A percentile compares a stretch with the other conserved stretches of the same genome.
Conservation (phyloP, 805 yeast genomes). For the Cyberlindnera euphorbiae region DNA sequence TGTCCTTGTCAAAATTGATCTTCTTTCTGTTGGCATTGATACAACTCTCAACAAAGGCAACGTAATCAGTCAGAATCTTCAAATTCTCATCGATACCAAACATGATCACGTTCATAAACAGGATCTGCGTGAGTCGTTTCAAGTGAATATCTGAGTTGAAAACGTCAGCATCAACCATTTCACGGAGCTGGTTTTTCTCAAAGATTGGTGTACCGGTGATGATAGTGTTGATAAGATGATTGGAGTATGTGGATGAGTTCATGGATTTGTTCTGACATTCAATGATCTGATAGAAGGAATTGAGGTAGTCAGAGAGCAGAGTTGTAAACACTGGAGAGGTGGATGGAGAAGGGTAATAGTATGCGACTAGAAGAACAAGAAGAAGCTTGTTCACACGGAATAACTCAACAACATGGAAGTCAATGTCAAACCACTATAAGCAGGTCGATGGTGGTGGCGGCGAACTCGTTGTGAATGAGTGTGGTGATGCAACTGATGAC, state of each 20-base stretch:
- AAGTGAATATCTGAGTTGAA: conserved; percentile 24
- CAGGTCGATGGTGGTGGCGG: background rate
- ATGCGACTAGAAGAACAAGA: conserved; percentile 13
- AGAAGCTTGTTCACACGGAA: conserved; percentile 19
- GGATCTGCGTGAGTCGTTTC: conserved; percentile 17
- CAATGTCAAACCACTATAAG: conserved; percentile 15
- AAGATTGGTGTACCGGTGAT: conserved; percentile 15
- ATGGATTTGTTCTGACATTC: conserved; percentile 18
- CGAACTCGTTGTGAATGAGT: conserved; percentile 3
- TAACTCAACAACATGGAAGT: conserved; percentile 13
- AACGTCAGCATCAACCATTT: conserved; percentile 19
- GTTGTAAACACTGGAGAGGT: conserved; percentile 3
- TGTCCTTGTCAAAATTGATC: conserved; percentile 21
- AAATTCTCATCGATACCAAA: conserved; percentile 17
- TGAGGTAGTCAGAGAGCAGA: conserved; percentile 19
- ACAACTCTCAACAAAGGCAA: conserved; percentile 17
- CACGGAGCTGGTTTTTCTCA: conserved; percentile 19
- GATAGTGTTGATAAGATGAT: conserved; percentile 10
- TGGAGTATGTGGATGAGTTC: conserved; percentile 23
- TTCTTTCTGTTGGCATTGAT: conserved; percentile 25
- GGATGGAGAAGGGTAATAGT: conserved; percentile 15
- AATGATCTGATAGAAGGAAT: conserved; percentile 23
- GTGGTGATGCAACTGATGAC: conserved; percentile 14
- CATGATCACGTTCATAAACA: conserved; percentile 18
- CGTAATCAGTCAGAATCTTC: conserved; percentile 11